A percentile compares a stretch with the other conserved stretches of the same genome.
Conservation (phyloP, 1,284 basidiomycete genomes). For the Coniophora puteana region DNA sequence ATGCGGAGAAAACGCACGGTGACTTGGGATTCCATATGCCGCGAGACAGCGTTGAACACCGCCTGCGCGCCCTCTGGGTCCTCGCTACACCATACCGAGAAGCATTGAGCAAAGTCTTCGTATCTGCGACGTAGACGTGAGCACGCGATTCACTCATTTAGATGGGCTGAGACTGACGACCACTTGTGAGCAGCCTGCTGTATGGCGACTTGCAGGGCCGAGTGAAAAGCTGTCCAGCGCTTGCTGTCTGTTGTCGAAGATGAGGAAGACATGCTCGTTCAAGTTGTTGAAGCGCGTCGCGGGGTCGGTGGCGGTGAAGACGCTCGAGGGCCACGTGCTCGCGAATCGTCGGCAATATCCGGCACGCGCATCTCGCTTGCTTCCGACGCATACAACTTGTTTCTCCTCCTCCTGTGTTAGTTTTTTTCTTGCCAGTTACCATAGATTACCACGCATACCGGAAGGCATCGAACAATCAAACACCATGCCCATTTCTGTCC, state of each 20-base stretch:
- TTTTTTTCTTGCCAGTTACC: no score
- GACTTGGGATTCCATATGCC: slow-evolving; percentile 64
- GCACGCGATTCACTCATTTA: background rate
- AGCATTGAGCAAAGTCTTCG: slow-evolving; percentile 76
- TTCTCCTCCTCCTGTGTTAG: no score
- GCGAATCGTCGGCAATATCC: no score
- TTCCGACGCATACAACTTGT: no score
- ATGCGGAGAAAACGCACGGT: slow-evolving; percentile 37
- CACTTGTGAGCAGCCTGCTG: slow-evolving; percentile 76
- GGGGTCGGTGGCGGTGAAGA: background rate
- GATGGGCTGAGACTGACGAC: slow-evolving; percentile 51
- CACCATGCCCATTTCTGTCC: no score
- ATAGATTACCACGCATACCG: no score
- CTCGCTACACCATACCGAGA: slow-evolving; percentile 69
- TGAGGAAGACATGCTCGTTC: background rate
- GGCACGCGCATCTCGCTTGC: no score
- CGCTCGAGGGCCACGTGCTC: slow-evolving; percentile 16
- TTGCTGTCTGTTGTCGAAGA: slow-evolving; percentile 49
- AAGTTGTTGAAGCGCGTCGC: background rate
- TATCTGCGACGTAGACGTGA: slow-evolving; percentile 39
- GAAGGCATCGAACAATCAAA: no score
- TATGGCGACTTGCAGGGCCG: slow-evolving; percentile 70
- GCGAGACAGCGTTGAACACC: slow-evolving; percentile 62
- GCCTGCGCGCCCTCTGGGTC: slow-evolving; percentile 64
- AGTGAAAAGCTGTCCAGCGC: slow-evolving; percentile 73